Base-by-base conservation (phyloP, 2,329 filamentous ascomycete genomes). In the Aureobasidium sp. region DNA sequence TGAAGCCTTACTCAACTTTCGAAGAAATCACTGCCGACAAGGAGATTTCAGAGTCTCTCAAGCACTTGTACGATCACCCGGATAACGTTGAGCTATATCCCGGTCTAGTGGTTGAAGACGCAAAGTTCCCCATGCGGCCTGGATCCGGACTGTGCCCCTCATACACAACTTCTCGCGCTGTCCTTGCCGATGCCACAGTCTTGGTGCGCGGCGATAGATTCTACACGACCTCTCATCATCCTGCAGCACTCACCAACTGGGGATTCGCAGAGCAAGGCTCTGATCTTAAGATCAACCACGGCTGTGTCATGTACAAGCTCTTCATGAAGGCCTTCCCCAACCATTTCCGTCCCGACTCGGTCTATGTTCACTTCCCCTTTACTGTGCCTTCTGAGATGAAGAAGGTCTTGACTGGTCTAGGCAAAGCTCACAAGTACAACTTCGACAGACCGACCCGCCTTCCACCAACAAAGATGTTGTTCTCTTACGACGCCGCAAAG, bases 81-180 rank as follows among this genome's bases (percentile, higher is more conserved):
- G 85, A 87, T 64, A 81, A 81, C 68, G 83, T 89, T 13, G 86
- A 89, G 67, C 75, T 89, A 6, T 89, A 89, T 67, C 85, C 86
- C 0, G 86, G 86, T 10, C 72, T 89, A 1, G 80, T 88, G 63
- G 74, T 81, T n/a, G 83, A 86, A 67, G 78, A 83, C 57, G 74
- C 75, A 31, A 84, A 84, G 67, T 74, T 76, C 0, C 73, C 74
- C 0, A 77, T 78, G 60, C 70, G 75, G 45, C 76, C 82, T 0
- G 81, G 82, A 2, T 78, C 76, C 57, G 81, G 81, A 19, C 75
- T 82, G 21, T 78, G 77, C 57, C 78, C 77, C 0, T 78, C 77
- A 0, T 84, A 79, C 67, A 81, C 81, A 0, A 76, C 81, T 8
- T 79, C 79, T 1, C 75, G 79, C 47, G 81, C 81, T 40, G 78